A percentile compares a stretch with the other conserved stretches of the same genome.
phyloP scores from a whole-genome alignment of 495 filamentous ascomycete species.

The Aspergillus bridgeri region DNA sequence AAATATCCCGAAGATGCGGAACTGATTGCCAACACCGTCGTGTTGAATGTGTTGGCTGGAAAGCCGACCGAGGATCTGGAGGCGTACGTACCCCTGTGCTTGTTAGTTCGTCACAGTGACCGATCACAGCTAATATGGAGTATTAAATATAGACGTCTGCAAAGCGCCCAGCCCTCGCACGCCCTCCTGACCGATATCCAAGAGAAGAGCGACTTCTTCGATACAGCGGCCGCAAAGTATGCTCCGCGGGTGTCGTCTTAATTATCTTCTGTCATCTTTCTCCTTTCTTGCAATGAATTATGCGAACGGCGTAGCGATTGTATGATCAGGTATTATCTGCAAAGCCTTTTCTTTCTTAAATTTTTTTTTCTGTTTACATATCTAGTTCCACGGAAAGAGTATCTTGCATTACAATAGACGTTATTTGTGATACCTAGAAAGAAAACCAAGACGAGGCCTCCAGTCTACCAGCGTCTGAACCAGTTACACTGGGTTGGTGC shows the following conservation, averaged over 20 bases:
- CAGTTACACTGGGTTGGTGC: background rate
- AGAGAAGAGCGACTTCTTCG: conserved; percentile 76
- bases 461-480: background rate
- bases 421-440: background rate
- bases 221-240: conserved; percentile 75
- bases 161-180: conserved; percentile 58
- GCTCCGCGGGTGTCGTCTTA: conserved; percentile 65
- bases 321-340: conserved; percentile 17
- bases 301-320: conserved; percentile 18
- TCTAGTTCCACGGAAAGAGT: background rate
- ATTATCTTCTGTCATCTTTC: conserved; percentile 13
- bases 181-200: conserved; percentile 62
- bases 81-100: conserved; percentile 43
- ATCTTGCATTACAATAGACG: background rate
- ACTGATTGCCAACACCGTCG: conserved; percentile 75
- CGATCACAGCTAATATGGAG: background rate
- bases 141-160: conserved; percentile 47
- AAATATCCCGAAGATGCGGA: conserved; percentile 69
- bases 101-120: too few species aligned
- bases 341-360: conserved; percentile 4
- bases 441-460: background rate
- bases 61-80: conserved; percentile 60
- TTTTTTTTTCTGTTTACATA: background rate
- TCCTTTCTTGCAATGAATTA: conserved; percentile 20
- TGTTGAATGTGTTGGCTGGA: conserved; percentile 71